Evolutionary conservation across 331 rosid species (phyloP), one percentile per base, ranked within the genome.

Genomic region (Erythrophleum ivorense): DNA sequence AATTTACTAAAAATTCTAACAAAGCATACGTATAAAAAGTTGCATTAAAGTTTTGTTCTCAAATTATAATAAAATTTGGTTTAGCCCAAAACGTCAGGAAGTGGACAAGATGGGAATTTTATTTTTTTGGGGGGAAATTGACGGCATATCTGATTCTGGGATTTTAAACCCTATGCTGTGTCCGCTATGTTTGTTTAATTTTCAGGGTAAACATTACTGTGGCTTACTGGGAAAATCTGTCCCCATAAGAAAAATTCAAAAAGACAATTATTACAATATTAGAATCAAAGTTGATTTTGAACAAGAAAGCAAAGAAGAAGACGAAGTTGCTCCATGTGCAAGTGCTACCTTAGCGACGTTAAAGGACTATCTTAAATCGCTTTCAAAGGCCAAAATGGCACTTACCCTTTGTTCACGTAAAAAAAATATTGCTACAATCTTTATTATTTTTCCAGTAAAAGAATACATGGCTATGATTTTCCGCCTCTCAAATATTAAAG

Each of bases 311-410:
- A 2, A 24, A 57, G 74, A 82, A 50, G 83, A 70, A 31, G 83
- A 86, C 89, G 85, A 91, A 81, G 33, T 3, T 11, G 0, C 6
- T 80, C 91, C 96, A 91, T 87, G 94, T 91, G 96, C 91, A 50
- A 49, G 31, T 59, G 66, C 66, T 4, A 7, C 66, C 7, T 13
- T 3, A 15, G 38, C 38, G 66, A 18, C 68, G 40, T 31, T 4
- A 31, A 31, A 62, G 15, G 41, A 62, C 68, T 0, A 38, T 29
- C 80, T 84, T 40, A 13, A 6, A 75, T 91, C 90, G 41, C 82
- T 89, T 60, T 89, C 67, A 60, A 46, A 46, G 11, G 0, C 7
- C 18, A 34, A 3, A 24, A 24, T 24, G 29, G 29, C 29, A 24
- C 29, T 0, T 24, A 24, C 29, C 29, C 29, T 24, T 24, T 24